phyloP scores from a whole-genome alignment of 495 filamentous ascomycete species.

The Bombardia bombarda region DNA sequence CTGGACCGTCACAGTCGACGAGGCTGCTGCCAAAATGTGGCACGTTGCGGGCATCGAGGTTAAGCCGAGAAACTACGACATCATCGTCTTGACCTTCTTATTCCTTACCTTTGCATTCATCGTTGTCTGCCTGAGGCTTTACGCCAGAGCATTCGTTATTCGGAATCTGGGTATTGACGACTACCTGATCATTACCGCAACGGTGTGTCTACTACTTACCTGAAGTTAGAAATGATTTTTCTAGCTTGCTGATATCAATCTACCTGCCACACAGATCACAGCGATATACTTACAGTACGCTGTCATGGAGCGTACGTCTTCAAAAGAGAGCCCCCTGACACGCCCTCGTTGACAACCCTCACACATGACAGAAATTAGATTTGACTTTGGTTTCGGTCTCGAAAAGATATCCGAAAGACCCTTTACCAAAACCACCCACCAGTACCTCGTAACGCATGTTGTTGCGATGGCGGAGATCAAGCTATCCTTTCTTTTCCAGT shows the following conservation, averaged over 20 bases:
- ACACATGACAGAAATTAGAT: no score
- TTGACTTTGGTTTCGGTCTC: no score
- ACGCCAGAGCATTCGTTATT: slow-evolving; percentile 4
- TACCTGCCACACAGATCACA: not conserved
- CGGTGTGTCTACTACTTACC: not conserved
- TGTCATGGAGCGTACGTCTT: not conserved
- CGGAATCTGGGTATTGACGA: slow-evolving; percentile 7
- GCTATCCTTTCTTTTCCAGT: slow-evolving; percentile 17
- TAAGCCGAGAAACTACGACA: slow-evolving; percentile 9
- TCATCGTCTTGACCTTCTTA: slow-evolving; percentile 5
- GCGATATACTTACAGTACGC: not conserved
- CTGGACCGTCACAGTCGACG: no score
- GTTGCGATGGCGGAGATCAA: slow-evolving; percentile 7
- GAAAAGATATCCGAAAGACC: no score
- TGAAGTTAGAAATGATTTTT: not conserved
- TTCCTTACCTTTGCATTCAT: slow-evolving; percentile 7
- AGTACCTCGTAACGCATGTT: slow-evolving; percentile 13
- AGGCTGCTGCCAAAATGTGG: no score
- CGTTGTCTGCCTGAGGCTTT: not conserved
- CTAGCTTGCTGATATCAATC: not conserved
- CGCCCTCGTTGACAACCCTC: no score
- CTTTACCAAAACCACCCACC: not conserved
- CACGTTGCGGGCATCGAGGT: no score
- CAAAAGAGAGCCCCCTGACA: not conserved
- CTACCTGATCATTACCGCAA: slow-evolving; percentile 2